phyloP scores from a whole-genome alignment of 345 rosid genomes.

The Iberis pinnata region DNA sequence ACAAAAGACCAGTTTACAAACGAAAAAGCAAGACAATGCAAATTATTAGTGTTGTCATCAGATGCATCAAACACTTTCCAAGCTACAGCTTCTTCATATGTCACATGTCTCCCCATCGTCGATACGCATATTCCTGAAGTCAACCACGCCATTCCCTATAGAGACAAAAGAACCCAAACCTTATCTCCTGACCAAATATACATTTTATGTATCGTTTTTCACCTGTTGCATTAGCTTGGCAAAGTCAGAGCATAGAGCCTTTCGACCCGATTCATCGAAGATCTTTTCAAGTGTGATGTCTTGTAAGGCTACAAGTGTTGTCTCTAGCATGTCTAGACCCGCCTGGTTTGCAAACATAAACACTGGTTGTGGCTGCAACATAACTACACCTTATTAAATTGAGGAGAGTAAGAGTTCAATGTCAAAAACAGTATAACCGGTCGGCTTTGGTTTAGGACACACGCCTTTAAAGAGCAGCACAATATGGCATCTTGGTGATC shows the following conservation, averaged over 20 bases:
- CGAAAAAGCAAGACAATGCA: conserved; percentile 91
- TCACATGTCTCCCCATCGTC: conserved; percentile 85
- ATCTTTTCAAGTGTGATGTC: conserved; percentile 92
- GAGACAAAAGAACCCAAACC: background rate
- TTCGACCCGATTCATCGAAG: conserved; percentile 75
- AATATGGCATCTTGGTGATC: conserved; percentile 73
- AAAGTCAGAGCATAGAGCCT: conserved; percentile 68
- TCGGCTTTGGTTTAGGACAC: background rate
- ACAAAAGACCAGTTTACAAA: conserved; percentile 96
- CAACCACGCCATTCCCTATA: conserved; percentile 73
- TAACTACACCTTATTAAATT: too few relatives aligned
- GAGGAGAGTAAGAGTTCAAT: too few relatives aligned
- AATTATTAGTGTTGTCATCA: conserved; percentile 35
- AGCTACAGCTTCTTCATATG: conserved; percentile 83
- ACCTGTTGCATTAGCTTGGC: conserved; percentile 93
- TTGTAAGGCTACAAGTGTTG: conserved; percentile 89
- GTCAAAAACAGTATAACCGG: too few relatives aligned
- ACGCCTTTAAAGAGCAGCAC: conserved; percentile 47
- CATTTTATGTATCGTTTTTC: too few relatives aligned
- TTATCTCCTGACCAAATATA: background rate
- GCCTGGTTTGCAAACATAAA: conserved; percentile 92
- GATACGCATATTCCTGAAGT: conserved; percentile 91
- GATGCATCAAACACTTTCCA: conserved; percentile 92
- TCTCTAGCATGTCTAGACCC: conserved; percentile 97
- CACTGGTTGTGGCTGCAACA: conserved; percentile 46